Conservation (phyloP, 192 early-diverging fungal species). For the Mycoemilia scoparia region DNA sequence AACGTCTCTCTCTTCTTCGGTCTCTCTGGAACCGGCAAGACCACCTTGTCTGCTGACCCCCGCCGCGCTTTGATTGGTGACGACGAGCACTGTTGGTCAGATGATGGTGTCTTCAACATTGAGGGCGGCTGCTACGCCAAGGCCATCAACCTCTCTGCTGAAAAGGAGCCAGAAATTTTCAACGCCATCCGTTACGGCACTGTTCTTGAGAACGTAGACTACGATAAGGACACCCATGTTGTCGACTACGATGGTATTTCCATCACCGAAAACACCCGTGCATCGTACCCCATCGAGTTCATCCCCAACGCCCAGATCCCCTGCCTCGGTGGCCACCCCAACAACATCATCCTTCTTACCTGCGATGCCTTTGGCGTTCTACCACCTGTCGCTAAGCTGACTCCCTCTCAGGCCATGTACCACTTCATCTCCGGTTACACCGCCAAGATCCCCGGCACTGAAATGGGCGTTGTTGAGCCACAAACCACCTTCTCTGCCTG, state of each 20-base stretch:
- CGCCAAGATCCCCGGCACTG: constrained; percentile 94
- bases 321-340: constrained; percentile 75
- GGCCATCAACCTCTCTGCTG: constrained; percentile 81
- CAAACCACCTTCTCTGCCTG: constrained; percentile 84
- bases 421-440: constrained; percentile 97
- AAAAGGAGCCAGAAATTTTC: constrained; percentile 98
- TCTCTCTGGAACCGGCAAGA: constrained; percentile 95
- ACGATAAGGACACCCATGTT: constrained; percentile 43
- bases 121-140: constrained; percentile 99
- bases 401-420: constrained; percentile 79
- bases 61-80: constrained; percentile 88
- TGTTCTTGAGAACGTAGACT: constrained; percentile 86
- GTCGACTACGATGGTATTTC: constrained; percentile 57
- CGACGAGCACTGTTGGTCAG: constrained; percentile 99
- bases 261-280: constrained; percentile 91
- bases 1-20: constrained; percentile 98
- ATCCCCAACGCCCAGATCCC: constrained; percentile 90
- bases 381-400: constrained; percentile 79
- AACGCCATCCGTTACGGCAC: constrained; percentile 85
- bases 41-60: constrained; percentile 90
- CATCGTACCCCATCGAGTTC: constrained; percentile 88
- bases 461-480: constrained; percentile 84
- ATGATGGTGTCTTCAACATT: constrained; percentile 93
- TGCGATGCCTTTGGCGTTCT: constrained; percentile 95
- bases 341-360: constrained; percentile 90